phyloP scores from a whole-genome alignment of 164 flowering plant genomes.

The Vitis riparia region DNA sequence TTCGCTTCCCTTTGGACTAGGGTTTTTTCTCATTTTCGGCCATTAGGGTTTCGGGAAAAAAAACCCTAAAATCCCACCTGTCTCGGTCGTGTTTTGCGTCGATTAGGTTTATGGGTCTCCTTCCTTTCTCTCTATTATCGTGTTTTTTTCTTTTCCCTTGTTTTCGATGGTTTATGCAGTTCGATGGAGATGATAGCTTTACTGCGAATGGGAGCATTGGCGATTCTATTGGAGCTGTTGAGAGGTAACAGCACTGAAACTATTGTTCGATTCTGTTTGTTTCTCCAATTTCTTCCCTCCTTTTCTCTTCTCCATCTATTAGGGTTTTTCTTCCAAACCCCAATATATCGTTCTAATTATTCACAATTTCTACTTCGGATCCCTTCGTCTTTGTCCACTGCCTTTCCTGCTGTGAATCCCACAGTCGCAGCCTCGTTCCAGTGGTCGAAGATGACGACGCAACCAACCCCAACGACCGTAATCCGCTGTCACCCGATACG shows the following conservation, averaged over 20 bases:
- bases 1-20: neutral
- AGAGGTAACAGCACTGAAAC: constrained; percentile 27
- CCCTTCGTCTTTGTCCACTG: too few species aligned
- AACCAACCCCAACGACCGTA: too few species aligned
- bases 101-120: constrained; percentile 29
- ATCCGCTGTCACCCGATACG: too few species aligned
- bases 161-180: constrained; percentile 20
- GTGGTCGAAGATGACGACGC: constrained; percentile 6
- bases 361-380: too few species aligned
- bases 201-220: constrained; percentile 32
- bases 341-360: too few species aligned
- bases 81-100: constrained; percentile 6
- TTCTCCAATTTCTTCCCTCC: neutral
- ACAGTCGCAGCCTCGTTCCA: too few species aligned
- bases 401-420: too few species aligned
- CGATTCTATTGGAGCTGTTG: constrained; percentile 32
- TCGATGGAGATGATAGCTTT: constrained; percentile 23
- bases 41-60: constrained; percentile 29
- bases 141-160: constrained; percentile 6
- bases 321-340: too few species aligned
- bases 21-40: constrained; percentile 7
- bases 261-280: constrained; percentile 1
- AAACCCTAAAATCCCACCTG: constrained; percentile 25
- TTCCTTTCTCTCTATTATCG: constrained; percentile 15
- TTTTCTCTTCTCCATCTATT: neutral